phyloP scores from a whole-genome alignment of 352 stramenopile species.

The Blastocystis sp. region DNA sequence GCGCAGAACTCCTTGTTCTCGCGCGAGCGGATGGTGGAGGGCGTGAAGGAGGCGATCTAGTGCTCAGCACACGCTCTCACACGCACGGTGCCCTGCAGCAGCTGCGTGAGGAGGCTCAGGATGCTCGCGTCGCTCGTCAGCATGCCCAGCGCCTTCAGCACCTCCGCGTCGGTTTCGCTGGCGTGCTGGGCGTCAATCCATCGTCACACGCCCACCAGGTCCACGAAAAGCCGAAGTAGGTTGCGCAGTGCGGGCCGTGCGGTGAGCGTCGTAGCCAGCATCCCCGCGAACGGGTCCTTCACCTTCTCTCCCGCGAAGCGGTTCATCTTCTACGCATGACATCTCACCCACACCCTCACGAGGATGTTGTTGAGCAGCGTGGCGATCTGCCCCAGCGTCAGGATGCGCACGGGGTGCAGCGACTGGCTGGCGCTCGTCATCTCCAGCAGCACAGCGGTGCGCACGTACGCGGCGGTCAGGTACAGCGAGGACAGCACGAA shows the following conservation, averaged over 20 bases:
- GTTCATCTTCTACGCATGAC: constrained; percentile 22
- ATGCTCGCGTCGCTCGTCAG: background rate
- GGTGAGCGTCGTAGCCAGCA: background rate
- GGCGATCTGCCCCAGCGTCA: constrained; percentile 35
- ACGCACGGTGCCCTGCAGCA: constrained; percentile 1
- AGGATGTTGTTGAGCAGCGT: constrained; percentile 21
- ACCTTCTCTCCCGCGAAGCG: background rate
- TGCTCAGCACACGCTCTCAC: background rate
- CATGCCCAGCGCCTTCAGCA: background rate
- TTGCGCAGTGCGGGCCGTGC: background rate
- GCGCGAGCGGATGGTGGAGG: background rate
- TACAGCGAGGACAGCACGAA: constrained; percentile 2
- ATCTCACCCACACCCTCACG: background rate
- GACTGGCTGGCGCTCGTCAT: background rate
- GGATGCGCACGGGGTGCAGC: background rate
- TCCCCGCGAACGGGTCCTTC: background rate
- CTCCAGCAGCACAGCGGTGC: background rate
- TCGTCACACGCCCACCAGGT: background rate
- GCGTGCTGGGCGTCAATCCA: background rate
- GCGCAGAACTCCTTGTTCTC: constrained; percentile 54
- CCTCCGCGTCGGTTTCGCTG: background rate
- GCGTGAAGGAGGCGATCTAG: background rate
- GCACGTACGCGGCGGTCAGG: constrained; percentile 39
- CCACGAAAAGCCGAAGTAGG: background rate
- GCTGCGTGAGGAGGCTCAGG: background rate